Conservation (phyloP, 2,329 filamentous ascomycete genomes). For the Sphaceloma murrayae region DNA sequence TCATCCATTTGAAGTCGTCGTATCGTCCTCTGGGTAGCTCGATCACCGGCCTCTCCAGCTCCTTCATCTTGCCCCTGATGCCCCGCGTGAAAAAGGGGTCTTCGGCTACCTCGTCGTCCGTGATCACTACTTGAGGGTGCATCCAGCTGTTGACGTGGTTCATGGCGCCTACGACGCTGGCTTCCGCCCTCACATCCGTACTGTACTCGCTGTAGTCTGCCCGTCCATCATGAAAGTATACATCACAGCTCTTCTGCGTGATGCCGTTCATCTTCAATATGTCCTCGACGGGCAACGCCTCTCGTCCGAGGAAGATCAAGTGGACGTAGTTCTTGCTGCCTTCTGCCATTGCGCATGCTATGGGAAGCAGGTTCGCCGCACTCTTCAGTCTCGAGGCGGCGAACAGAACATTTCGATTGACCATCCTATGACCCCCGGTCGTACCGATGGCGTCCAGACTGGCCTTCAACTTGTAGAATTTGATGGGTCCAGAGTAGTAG, state of each 20-base stretch:
- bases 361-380: conserved; percentile 60
- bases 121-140: conserved; percentile 65
- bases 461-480: conserved; percentile 54
- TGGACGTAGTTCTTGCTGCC: conserved; percentile 67
- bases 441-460: conserved; percentile 52
- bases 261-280: conserved; percentile 72
- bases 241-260: conserved; percentile 53
- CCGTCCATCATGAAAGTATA: conserved; percentile 63
- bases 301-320: conserved; percentile 66
- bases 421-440: conserved; percentile 42
- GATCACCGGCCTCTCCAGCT: conserved; percentile 54
- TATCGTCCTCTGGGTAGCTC: conserved; percentile 58
- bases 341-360: conserved; percentile 77
- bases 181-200: conserved; percentile 58
- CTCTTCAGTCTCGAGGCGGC: conserved; percentile 66
- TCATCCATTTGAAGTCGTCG: conserved; percentile 64
- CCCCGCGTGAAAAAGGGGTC: conserved; percentile 57
- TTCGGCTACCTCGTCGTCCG: conserved; percentile 59
- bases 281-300: conserved; percentile 57
- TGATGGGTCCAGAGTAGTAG: conserved; percentile 60
- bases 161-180: conserved; percentile 55
- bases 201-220: conserved; percentile 64
- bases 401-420: conserved; percentile 68
- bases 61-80: conserved; percentile 46
- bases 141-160: conserved; percentile 63